A percentile compares a stretch with the other conserved stretches of the same genome.
These are phyloP conservation scores for Podaxis sp. DNA, from an alignment of 768 basidiomycete species.

Conservation along the genomic window DNA sequence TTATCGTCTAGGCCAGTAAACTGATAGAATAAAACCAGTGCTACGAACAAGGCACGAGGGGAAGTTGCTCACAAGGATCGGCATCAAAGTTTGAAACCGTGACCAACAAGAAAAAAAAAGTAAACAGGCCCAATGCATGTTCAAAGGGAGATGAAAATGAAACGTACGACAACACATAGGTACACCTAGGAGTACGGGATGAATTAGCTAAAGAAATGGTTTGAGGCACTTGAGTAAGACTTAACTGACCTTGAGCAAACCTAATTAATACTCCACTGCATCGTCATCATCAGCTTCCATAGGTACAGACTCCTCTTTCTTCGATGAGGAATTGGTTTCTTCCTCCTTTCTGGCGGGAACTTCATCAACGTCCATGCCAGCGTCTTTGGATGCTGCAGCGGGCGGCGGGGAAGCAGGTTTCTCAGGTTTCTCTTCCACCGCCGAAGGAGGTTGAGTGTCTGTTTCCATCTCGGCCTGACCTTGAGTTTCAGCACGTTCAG, in stretches of 20 bases:
- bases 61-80: neutral
- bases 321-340: slow-evolving; percentile 35
- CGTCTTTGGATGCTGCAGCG: slow-evolving; percentile 21
- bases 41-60: slow-evolving; percentile 8
- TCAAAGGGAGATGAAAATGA: slow-evolving; percentile 20
- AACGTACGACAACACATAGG: slow-evolving; percentile 29
- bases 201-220: neutral
- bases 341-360: slow-evolving; percentile 30
- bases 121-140: slow-evolving; percentile 15
- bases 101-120: slow-evolving; percentile 4
- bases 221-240: neutral
- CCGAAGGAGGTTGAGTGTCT: slow-evolving; percentile 23
- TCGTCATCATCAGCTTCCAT: slow-evolving; percentile 76
- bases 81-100: neutral
- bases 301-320: slow-evolving; percentile 52
- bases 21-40: neutral
- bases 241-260: slow-evolving; percentile 16
- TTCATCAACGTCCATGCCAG: slow-evolving; percentile 42
- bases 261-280: slow-evolving; percentile 72
- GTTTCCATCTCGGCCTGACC: slow-evolving; percentile 41
- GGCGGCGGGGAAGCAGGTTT: slow-evolving; percentile 11
- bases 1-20: neutral
- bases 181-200: slow-evolving; percentile 1
- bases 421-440: slow-evolving; percentile 22
- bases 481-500: slow-evolving; percentile 29